These are phyloP conservation scores for Penicillium canariense DNA, from an alignment of 495 filamentous ascomycete genomes.

Conservation along the genomic window DNA sequence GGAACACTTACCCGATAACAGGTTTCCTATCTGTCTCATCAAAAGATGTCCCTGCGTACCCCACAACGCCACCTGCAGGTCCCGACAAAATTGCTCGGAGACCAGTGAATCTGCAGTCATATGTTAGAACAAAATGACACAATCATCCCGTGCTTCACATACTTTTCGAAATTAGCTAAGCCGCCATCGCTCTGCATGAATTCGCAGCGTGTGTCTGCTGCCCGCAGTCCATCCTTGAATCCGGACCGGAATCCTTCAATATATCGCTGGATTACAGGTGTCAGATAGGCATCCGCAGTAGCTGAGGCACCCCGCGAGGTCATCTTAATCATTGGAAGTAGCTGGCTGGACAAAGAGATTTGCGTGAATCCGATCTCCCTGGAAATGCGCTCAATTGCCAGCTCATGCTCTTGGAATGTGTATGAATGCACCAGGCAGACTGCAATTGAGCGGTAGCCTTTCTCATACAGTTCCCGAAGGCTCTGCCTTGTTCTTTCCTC, in stretches of 20 bases:
- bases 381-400: conserved; percentile 45
- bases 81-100: conserved; percentile 58
- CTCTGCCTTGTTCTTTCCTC: conserved; percentile 25
- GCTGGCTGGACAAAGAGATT: conserved; percentile 52
- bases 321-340: conserved; percentile 84
- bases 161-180: conserved; percentile 44
- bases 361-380: conserved; percentile 45
- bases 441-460: conserved; percentile 49
- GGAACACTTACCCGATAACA: conserved; percentile 64
- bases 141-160: not conserved
- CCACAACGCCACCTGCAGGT: conserved; percentile 72
- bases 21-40: conserved; percentile 82
- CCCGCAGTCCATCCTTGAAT: conserved; percentile 51
- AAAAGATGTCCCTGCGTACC: conserved; percentile 90
- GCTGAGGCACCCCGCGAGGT: conserved; percentile 82
- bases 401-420: conserved; percentile 54
- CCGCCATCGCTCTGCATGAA: conserved; percentile 59
- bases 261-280: conserved; percentile 92
- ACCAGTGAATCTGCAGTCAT: conserved; percentile 49
- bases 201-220: conserved; percentile 48
- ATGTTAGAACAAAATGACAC: not conserved
- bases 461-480: conserved; percentile 29
- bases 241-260: conserved; percentile 77
- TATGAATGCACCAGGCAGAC: conserved; percentile 54
- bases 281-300: conserved; percentile 93